A percentile compares a stretch with the other conserved stretches of the same genome.
These are phyloP conservation scores for Protomyces inouyei DNA, from an alignment of 1,139 yeast species.

Conservation along the genomic window DNA sequence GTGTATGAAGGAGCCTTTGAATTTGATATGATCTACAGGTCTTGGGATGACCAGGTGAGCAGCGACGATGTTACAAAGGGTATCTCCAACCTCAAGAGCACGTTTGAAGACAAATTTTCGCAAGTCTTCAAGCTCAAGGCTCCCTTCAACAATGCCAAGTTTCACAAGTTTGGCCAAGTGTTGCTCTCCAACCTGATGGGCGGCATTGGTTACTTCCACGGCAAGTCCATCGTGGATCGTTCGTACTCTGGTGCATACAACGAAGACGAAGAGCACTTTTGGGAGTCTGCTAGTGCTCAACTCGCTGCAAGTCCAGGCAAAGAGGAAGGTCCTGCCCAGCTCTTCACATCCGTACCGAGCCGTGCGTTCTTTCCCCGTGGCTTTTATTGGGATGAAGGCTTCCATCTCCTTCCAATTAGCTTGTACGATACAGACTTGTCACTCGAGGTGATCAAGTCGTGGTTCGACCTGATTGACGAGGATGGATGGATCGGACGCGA, in stretches of 20 bases:
- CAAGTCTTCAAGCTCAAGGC: slow-evolving; percentile 50
- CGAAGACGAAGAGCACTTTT: slow-evolving; percentile 44
- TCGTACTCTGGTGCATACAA: slow-evolving; percentile 58
- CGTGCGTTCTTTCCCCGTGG: slow-evolving; percentile 95
- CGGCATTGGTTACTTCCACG: slow-evolving; percentile 83
- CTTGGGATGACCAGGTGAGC: slow-evolving; percentile 29
- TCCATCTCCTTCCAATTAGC: slow-evolving; percentile 75
- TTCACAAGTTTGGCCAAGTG: slow-evolving; percentile 64
- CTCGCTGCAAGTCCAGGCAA: slow-evolving; percentile 32
- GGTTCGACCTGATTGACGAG: slow-evolving; percentile 81
- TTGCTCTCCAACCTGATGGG: slow-evolving; percentile 78
- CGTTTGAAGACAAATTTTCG: slow-evolving; percentile 55
- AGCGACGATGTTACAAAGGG: slow-evolving; percentile 30
- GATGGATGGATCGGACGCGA: slow-evolving; percentile 98
- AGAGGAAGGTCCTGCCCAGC: slow-evolving; percentile 40
- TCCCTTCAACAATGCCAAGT: slow-evolving; percentile 52
- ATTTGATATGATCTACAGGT: slow-evolving; percentile 62
- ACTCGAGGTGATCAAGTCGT: slow-evolving; percentile 73
- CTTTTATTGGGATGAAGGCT: slow-evolving; percentile 98
- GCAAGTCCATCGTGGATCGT: slow-evolving; percentile 81
- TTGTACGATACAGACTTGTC: slow-evolving; percentile 79
- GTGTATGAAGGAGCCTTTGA: slow-evolving; percentile 66
- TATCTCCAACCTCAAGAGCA: slow-evolving; percentile 30
- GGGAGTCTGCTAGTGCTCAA: slow-evolving; percentile 36
- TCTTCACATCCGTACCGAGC: slow-evolving; percentile 84